Evolutionary conservation across 208 protist species (phyloP).

Genomic region (Leishmania tarentolae): DNA sequence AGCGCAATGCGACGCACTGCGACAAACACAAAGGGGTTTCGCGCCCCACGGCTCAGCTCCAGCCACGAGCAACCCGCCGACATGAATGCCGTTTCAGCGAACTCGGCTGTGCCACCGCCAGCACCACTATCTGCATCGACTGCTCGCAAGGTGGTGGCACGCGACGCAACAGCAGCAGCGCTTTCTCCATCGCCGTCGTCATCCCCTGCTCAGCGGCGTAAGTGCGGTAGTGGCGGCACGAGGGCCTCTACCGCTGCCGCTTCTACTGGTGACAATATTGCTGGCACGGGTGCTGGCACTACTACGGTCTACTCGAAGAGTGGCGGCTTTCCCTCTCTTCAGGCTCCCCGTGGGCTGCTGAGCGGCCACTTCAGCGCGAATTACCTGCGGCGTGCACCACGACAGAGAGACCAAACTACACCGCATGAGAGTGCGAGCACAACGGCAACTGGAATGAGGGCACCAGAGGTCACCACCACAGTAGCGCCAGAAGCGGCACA

Average conservation of each 20-base stretch:
- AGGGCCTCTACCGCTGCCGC: not conserved
- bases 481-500: not conserved
- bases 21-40: constrained; percentile 44
- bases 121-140: not conserved
- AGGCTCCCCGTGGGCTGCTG: not conserved
- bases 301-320: not conserved
- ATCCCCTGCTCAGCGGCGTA: not conserved
- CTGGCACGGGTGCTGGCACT: not conserved
- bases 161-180: not conserved
- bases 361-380: constrained; percentile 34
- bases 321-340: not conserved
- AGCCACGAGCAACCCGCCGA: constrained; percentile 4
- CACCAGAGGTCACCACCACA: not conserved
- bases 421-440: not conserved
- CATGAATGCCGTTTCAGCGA: not conserved
- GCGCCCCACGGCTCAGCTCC: constrained; percentile 39
- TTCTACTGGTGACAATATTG: constrained; percentile 1
- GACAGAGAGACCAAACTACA: not conserved
- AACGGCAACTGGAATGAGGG: not conserved
- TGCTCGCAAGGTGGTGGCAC: not conserved
- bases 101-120: not conserved
- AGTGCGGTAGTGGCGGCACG: not conserved
- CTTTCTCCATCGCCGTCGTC: constrained; percentile 1
- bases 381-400: constrained; percentile 17
- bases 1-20: constrained; percentile 48